Conservation (phyloP, 1,284 basidiomycete genomes). For the Trichosporon sp. region DNA sequence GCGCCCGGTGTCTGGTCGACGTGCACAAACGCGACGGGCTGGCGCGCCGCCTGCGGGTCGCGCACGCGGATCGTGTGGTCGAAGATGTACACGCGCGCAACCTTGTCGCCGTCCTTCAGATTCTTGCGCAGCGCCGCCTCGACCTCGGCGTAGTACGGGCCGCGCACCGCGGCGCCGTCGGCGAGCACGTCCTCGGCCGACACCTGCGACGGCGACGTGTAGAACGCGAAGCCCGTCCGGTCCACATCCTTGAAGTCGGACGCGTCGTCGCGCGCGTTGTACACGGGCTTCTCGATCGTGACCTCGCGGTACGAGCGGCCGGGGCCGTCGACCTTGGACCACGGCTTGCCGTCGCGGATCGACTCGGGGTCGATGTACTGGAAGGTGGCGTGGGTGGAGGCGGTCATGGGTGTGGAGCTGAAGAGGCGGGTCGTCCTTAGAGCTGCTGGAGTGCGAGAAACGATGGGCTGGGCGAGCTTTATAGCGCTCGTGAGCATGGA, state of each 20-base stretch:
- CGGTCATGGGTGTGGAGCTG: background rate
- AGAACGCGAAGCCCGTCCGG: conserved; percentile 19
- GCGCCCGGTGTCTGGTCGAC: conserved; percentile 23
- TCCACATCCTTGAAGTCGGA: conserved; percentile 18
- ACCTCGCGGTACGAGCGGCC: background rate
- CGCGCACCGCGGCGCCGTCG: conserved; percentile 10
- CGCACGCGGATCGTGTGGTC: conserved; percentile 24
- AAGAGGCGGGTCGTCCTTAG: background rate
- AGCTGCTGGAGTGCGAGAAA: background rate
- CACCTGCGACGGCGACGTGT: conserved; percentile 15
- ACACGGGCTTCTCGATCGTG: conserved; percentile 7
- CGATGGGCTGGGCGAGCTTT: background rate
- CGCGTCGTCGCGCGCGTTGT: conserved; percentile 19
- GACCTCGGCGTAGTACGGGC: conserved; percentile 18
- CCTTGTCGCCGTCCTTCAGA: conserved; percentile 11
- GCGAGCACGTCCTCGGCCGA: conserved; percentile 10
- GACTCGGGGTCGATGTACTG: conserved; percentile 14
- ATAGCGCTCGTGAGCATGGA: background rate
- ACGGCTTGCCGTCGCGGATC: conserved; percentile 9
- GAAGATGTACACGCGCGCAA: conserved; percentile 15
- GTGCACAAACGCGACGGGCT: conserved; percentile 19
- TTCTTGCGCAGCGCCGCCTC: conserved; percentile 15
- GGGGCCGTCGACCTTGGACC: conserved; percentile 20
- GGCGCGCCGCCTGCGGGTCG: conserved; percentile 14
- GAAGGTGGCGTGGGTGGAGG: conserved; percentile 13